These are phyloP conservation scores for Cardamine chenopodiifolia DNA, from an alignment of 345 rosid species.

Conservation along the genomic window DNA sequence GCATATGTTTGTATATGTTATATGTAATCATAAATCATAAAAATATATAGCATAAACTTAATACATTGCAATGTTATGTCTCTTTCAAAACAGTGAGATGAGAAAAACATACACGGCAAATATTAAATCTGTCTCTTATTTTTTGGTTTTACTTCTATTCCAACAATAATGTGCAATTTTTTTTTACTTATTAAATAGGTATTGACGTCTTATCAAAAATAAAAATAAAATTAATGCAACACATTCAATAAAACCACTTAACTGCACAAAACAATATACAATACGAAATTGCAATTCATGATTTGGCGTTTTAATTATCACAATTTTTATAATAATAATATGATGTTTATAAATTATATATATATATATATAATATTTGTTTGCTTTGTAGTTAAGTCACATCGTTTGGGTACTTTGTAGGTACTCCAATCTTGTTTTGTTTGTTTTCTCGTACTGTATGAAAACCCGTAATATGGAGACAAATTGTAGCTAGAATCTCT, in stretches of 20 bases:
- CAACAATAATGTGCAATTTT: not conserved
- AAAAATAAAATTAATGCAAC: not conserved
- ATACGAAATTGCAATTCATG: not conserved
- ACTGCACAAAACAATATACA: constrained; percentile 1
- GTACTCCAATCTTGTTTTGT: constrained; percentile 38
- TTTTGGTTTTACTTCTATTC: not conserved
- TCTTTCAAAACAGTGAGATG: constrained; percentile 2
- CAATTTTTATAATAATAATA: not conserved
- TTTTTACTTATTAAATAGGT: not conserved
- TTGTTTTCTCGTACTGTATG: constrained; percentile 9
- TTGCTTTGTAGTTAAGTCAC: constrained; percentile 40
- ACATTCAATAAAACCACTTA: not conserved
- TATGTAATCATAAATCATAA: not conserved
- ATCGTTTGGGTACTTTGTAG: constrained; percentile 34
- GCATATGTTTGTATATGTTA: not conserved
- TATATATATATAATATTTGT: not conserved
- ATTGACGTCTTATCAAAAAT: not conserved
- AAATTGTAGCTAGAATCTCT: constrained; percentile 32
- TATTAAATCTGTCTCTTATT: not conserved
- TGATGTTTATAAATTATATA: not conserved
- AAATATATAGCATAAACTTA: not conserved
- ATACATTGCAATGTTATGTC: not conserved
- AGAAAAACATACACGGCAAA: not conserved
- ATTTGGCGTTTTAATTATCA: constrained; percentile 23
- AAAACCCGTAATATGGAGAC: constrained; percentile 35